Conservation (phyloP, 2,329 filamentous ascomycete species). For the Hypoxylon sp. region DNA sequence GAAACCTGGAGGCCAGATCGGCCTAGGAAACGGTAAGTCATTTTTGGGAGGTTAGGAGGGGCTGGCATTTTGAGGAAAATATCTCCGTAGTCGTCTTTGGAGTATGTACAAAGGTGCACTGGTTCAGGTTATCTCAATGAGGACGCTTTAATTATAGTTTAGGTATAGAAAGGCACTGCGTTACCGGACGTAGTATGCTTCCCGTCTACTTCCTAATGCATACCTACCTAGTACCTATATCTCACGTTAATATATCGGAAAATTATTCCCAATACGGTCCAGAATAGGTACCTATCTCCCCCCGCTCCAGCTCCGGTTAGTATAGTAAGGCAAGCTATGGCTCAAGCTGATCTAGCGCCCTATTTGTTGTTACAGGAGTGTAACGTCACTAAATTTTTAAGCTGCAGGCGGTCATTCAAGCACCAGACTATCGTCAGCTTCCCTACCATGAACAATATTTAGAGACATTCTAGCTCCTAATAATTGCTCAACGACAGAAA, state of each 20-base stretch:
- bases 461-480: background rate
- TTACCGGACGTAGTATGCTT: constrained; percentile 2
- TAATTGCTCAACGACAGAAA: background rate
- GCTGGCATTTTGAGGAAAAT: constrained; percentile 30
- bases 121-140: background rate
- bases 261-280: background rate
- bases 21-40: constrained; percentile 81
- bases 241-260: background rate
- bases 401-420: background rate
- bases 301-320: background rate
- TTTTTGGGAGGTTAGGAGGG: constrained; percentile 59
- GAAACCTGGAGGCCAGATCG: constrained; percentile 81
- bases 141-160: background rate
- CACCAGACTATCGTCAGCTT: background rate
- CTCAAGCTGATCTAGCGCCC: background rate
- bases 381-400: background rate
- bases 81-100: background rate
- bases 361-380: background rate
- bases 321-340: background rate
- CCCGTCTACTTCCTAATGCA: background rate
- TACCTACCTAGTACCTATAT: background rate
- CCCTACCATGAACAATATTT: too few species aligned
- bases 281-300: background rate
- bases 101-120: background rate
- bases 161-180: constrained; percentile 9